Percentiles rank a stretch among this genome's conserved stretches.
Conservation (phyloP, 345 rosid species). For the Psidium friedrichsthalianum region DNA sequence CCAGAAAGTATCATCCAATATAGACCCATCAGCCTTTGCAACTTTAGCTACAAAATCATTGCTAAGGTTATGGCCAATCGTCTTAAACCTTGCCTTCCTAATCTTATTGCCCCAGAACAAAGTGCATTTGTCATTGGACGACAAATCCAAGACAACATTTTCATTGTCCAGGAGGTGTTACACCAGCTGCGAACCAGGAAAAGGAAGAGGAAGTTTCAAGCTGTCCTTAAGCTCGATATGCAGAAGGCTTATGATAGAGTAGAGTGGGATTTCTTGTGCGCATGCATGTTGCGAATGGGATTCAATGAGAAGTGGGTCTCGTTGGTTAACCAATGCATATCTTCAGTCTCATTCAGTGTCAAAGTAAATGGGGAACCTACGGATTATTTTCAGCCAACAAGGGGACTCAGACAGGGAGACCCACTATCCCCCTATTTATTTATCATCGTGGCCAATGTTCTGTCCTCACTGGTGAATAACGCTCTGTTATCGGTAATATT, state of each 20-base stretch:
- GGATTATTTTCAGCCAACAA: rapidly evolving
- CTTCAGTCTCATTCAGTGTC: no score
- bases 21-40: background rate
- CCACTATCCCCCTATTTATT: no score
- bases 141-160: background rate
- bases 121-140: background rate
- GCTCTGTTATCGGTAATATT: no score
- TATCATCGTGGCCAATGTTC: no score
- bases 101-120: background rate
- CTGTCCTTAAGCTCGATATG: background rate
- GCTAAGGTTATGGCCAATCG: background rate
- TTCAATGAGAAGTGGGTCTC: background rate
- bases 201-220: background rate
- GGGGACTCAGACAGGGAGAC: no score
- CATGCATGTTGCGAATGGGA: background rate
- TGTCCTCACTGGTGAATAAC: no score
- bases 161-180: background rate
- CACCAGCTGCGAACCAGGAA: no score
- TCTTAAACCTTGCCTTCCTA: background rate
- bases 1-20: background rate
- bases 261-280: background rate
- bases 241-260: background rate
- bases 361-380: no score
- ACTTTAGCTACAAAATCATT: background rate
- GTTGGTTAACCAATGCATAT: no score